phyloP scores from a whole-genome alignment of 371 early-diverging fungal species.

The Dinochytrium kinnereticum region DNA sequence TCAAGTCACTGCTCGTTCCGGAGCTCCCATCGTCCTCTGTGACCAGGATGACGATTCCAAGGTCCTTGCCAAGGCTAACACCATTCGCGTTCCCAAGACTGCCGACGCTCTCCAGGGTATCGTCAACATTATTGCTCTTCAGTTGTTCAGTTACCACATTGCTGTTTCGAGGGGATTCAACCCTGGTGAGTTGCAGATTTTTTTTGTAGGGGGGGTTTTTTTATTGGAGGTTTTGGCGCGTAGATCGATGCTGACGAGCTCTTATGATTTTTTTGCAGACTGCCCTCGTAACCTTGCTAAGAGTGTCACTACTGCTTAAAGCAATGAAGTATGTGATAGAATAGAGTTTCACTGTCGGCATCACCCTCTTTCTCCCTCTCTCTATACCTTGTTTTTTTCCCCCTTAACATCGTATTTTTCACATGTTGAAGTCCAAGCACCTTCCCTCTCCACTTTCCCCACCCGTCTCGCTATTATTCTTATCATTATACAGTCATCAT shows the following conservation, averaged over 20 bases:
- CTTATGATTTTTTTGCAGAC: slow-evolving; percentile 58
- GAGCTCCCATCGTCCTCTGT: slow-evolving; percentile 67
- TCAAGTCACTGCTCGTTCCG: slow-evolving; percentile 67
- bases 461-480: too few relatives aligned
- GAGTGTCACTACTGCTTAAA: slow-evolving; percentile 50
- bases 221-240: not conserved
- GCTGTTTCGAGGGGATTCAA: slow-evolving; percentile 61
- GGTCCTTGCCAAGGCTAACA: slow-evolving; percentile 20
- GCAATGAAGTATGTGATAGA: too few relatives aligned
- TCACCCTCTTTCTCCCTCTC: too few relatives aligned
- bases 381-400: too few relatives aligned
- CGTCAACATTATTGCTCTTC: slow-evolving; percentile 69
- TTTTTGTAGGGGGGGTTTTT: not conserved
- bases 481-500: too few relatives aligned
- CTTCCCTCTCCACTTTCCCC: too few relatives aligned
- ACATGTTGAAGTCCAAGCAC: too few relatives aligned
- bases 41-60: slow-evolving; percentile 48
- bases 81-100: slow-evolving; percentile 65
- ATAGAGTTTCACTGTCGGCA: too few relatives aligned
- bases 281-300: slow-evolving; percentile 97
- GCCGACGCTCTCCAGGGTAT: slow-evolving; percentile 72
- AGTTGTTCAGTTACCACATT: slow-evolving; percentile 70
- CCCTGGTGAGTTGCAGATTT: slow-evolving; percentile 48
- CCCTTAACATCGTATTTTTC: too few relatives aligned
- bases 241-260: slow-evolving; percentile 47